Percentiles rank a stretch among this genome's conserved stretches.
phyloP scores from a whole-genome alignment of 2,329 filamentous ascomycete species.

The Trichoderma sp. region DNA sequence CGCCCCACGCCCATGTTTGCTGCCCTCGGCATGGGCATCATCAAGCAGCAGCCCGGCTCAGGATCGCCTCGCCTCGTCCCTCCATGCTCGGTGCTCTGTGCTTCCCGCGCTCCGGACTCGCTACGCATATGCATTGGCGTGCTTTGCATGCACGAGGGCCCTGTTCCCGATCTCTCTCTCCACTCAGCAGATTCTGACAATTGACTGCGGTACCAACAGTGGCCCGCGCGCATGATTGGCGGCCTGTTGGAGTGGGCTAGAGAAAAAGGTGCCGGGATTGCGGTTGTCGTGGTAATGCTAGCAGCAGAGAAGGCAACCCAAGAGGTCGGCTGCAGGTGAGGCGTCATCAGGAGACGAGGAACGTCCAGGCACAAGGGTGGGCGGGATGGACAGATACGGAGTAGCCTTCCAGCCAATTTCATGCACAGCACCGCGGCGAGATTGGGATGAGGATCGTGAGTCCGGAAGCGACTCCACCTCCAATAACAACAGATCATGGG shows the following conservation, averaged over 20 bases:
- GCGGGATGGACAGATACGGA: slow-evolving; percentile 23
- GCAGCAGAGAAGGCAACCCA: slow-evolving; percentile 1
- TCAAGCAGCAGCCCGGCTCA: slow-evolving; percentile 7
- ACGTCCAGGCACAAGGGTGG: slow-evolving; percentile 25
- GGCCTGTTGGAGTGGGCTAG: background rate
- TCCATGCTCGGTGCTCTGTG: slow-evolving; percentile 20
- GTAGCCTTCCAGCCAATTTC: slow-evolving; percentile 24
- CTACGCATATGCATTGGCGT: slow-evolving; percentile 20
- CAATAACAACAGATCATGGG: slow-evolving; percentile 20
- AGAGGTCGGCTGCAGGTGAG: slow-evolving; percentile 25
- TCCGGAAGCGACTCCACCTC: slow-evolving; percentile 23
- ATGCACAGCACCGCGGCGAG: slow-evolving; percentile 26
- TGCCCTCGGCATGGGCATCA: background rate
- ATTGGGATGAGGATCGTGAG: slow-evolving; percentile 27
- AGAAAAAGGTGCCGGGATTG: slow-evolving; percentile 5
- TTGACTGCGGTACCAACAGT: background rate
- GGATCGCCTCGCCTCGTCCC: slow-evolving; percentile 12
- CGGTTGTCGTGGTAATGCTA: slow-evolving; percentile 23
- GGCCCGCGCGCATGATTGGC: slow-evolving; percentile 23
- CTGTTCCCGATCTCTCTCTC: slow-evolving; percentile 24
- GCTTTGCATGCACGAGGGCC: slow-evolving; percentile 15
- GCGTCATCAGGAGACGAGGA: slow-evolving; percentile 25
- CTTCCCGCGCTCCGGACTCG: slow-evolving; percentile 21
- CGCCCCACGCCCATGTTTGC: too few relatives aligned
- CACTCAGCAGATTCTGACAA: slow-evolving; percentile 24